These are phyloP conservation scores for Anthracocystis setariae DNA, from an alignment of 1,284 basidiomycete species.

Conservation along the genomic window DNA sequence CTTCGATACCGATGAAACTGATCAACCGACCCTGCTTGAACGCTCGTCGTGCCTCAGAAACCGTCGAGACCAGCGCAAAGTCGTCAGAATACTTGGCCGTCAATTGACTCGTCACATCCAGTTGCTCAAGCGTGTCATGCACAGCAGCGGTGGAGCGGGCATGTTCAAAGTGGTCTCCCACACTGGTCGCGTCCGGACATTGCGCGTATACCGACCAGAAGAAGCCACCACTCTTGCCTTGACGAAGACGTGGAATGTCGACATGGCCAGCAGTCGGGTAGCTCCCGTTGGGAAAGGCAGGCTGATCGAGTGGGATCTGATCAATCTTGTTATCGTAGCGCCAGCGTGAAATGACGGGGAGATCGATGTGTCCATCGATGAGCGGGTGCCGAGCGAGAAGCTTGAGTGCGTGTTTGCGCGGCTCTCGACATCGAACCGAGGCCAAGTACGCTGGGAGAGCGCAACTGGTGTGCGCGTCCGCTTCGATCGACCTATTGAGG, in stretches of 20 bases:
- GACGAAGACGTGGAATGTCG: constrained; percentile 46
- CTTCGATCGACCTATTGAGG: neutral
- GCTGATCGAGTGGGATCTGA: constrained; percentile 37
- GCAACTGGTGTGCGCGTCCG: constrained; percentile 12
- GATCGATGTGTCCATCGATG: constrained; percentile 52
- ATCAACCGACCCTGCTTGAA: constrained; percentile 57
- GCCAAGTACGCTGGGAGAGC: neutral
- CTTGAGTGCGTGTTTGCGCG: constrained; percentile 18
- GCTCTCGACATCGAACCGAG: constrained; percentile 18
- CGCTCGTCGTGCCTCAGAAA: constrained; percentile 29
- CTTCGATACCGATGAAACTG: constrained; percentile 49
- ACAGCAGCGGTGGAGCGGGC: constrained; percentile 28
- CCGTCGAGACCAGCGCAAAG: constrained; percentile 24
- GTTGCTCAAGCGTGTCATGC: constrained; percentile 43
- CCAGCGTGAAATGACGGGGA: constrained; percentile 40
- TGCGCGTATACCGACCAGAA: constrained; percentile 52
- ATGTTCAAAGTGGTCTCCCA: constrained; percentile 39
- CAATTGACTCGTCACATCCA: constrained; percentile 49
- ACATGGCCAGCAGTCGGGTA: constrained; percentile 33
- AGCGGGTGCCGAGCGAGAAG: constrained; percentile 35
- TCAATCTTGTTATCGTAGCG: constrained; percentile 41
- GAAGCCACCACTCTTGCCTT: constrained; percentile 45
- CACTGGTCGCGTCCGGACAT: constrained; percentile 26
- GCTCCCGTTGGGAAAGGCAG: constrained; percentile 22
- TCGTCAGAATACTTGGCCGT: constrained; percentile 27